Base-by-base conservation (phyloP, 202 grass and related monocot genomes). In the Dendrocalamus latiflorus region DNA sequence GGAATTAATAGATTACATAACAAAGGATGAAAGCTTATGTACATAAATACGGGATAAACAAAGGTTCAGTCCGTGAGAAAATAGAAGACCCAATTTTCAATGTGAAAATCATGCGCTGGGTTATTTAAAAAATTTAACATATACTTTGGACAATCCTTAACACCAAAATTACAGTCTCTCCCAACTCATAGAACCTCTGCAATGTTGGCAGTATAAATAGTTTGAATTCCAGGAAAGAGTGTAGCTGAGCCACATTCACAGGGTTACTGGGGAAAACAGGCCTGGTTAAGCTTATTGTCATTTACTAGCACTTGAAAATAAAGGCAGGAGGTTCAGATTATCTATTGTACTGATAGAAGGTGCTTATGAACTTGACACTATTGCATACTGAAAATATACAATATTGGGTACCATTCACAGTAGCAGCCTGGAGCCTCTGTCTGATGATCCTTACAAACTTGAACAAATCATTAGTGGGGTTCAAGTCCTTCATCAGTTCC, bases 371-470 rank as follows among this genome's bases (percentile, higher is more conserved):
- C 28, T 26, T 36, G 14, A 69, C 15, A 66, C 47, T 42, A 49
- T 4, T 21, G 65, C 2, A 14, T 57, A 58, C 8, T 14, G 53
- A 74, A 33, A 59, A 36, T 50, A 37, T 26, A 24, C 12, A 65
- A 36, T 72, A 84, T 65, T 38, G 15, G 6, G 30, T 95, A 98
- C 95, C 95, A 84, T 77, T 67, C 36, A 83, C 48, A 41, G 82
- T 25, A 87, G 83, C 73, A 86, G 67, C 65, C 77, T 86, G 87
- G 74, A 98, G 89, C 47, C 83, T 95, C 64, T 86, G 83, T 80
- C 96, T 89, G 70, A 86, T 80, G 18, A 77, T 88, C 80, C 85
- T 91, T 22, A 90, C 73, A 85, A 92, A 93, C 78, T 85, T 79
- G 76, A 57, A 63, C 8, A 90, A 12, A 85, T 85, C 14, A 18